Percentiles rank a stretch among this genome's conserved stretches.
These are phyloP conservation scores for Esteya vermicola DNA, from an alignment of 2,329 filamentous ascomycete species.

Conservation along the genomic window DNA sequence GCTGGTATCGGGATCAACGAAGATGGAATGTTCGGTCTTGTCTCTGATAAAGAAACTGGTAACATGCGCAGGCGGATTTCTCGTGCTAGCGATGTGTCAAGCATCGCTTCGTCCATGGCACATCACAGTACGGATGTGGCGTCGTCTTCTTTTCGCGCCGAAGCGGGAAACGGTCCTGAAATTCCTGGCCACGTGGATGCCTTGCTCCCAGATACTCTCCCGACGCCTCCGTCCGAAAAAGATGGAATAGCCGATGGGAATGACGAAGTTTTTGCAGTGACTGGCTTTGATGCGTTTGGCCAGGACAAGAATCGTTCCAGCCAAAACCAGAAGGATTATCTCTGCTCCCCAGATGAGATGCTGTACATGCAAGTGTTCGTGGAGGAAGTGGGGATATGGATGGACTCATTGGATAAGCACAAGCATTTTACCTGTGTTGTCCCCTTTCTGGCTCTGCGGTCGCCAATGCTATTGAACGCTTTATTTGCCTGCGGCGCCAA, in stretches of 20 bases:
- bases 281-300: background rate
- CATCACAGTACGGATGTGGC: constrained; percentile 21
- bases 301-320: background rate
- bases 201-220: constrained; percentile 16
- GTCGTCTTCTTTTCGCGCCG: constrained; percentile 12
- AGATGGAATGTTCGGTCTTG: constrained; percentile 2
- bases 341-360: constrained; percentile 64
- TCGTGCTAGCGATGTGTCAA: constrained; percentile 23
- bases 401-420: constrained; percentile 77
- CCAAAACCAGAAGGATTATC: constrained; percentile 37
- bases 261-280: background rate
- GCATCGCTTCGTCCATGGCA: constrained; percentile 22
- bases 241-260: background rate
- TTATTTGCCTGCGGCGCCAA: constrained; percentile 79
- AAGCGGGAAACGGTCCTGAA: constrained; percentile 6
- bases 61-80: constrained; percentile 14
- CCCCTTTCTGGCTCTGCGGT: constrained; percentile 68
- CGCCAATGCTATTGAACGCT: constrained; percentile 80
- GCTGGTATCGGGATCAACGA: background rate
- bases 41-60: constrained; percentile 12
- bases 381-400: constrained; percentile 82
- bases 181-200: background rate
- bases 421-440: constrained; percentile 78
- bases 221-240: constrained; percentile 28
- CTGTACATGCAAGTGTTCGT: constrained; percentile 88